Conservation (phyloP, 768 basidiomycete species). For the Jaapia argillacea region DNA sequence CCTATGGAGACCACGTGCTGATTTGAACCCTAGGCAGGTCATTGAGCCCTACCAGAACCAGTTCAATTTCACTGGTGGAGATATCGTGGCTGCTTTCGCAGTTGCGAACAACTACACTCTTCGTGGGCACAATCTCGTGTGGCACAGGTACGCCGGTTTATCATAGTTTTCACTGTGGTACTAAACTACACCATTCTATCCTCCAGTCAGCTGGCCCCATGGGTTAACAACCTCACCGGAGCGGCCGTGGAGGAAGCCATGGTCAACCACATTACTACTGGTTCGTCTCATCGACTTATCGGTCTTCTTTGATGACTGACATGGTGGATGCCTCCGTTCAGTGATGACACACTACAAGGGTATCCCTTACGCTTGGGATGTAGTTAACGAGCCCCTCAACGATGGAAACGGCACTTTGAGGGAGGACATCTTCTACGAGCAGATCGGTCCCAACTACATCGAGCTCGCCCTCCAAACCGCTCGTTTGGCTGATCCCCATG, state of each 20-base stretch:
- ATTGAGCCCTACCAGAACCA: background rate
- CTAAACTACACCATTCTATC: background rate
- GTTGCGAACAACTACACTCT: background rate
- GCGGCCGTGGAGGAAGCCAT: background rate
- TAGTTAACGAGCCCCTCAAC: slow-evolving; percentile 3
- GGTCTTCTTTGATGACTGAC: background rate
- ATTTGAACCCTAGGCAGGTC: too few species aligned
- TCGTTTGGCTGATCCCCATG: background rate
- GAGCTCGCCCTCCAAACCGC: background rate
- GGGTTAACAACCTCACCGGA: background rate
- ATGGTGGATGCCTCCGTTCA: background rate
- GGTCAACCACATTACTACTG: background rate
- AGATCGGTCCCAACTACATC: background rate
- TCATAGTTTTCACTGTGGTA: background rate
- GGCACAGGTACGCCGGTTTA: background rate
- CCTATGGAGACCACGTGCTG: too few species aligned
- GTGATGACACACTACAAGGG: slow-evolving; percentile 1
- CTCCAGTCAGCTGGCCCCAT: background rate
- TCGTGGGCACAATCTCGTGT: background rate
- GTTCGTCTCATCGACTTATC: background rate
- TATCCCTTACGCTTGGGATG: slow-evolving; percentile 1
- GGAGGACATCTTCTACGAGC: background rate
- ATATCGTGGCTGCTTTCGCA: background rate
- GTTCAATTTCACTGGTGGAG: slow-evolving; percentile 1
- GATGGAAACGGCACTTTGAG: slow-evolving; percentile 3